Evolutionary conservation across 2,329 filamentous ascomycete species (phyloP).

Genomic region (Pseudomassariella vexata): DNA sequence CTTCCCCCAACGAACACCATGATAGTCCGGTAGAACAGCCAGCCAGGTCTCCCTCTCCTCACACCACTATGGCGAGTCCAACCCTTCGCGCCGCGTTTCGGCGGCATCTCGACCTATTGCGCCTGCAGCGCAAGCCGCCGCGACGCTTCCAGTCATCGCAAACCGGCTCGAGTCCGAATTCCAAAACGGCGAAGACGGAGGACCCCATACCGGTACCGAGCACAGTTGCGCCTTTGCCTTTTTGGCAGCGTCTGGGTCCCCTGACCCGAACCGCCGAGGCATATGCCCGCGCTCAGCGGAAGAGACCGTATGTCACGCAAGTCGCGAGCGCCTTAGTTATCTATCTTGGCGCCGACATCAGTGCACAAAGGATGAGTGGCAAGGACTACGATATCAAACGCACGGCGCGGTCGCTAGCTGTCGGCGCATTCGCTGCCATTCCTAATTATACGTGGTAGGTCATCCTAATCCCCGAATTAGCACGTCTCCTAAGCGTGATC

Average conservation of each 20-base stretch:
- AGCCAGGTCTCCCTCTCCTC: too few relatives aligned
- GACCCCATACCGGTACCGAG: conserved; percentile 36
- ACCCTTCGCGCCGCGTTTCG: conserved; percentile 14
- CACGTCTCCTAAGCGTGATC: too few relatives aligned
- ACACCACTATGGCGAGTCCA: conserved; percentile 3
- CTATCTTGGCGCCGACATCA: conserved; percentile 72
- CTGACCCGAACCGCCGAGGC: conserved; percentile 46
- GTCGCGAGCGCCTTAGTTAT: conserved; percentile 69
- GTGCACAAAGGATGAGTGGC: conserved; percentile 64
- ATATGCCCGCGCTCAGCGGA: conserved; percentile 67
- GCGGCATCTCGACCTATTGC: conserved; percentile 11
- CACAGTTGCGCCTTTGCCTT: conserved; percentile 33
- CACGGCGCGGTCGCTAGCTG: conserved; percentile 65
- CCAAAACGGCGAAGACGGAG: conserved; percentile 12
- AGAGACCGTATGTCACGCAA: conserved; percentile 74
- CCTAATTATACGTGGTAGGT: conserved; percentile 77
- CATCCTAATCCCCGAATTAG: too few relatives aligned
- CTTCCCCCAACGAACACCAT: too few relatives aligned
- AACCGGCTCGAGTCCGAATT: conserved; percentile 6
- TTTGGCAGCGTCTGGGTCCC: conserved; percentile 55
- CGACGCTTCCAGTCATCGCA: conserved; percentile 16
- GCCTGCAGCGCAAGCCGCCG: conserved; percentile 10
- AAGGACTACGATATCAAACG: conserved; percentile 62
- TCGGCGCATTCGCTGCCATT: conserved; percentile 68
- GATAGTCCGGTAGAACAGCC: neutral